Base-by-base conservation (phyloP, 768 basidiomycete genomes). In the Mycena haematopus region DNA sequence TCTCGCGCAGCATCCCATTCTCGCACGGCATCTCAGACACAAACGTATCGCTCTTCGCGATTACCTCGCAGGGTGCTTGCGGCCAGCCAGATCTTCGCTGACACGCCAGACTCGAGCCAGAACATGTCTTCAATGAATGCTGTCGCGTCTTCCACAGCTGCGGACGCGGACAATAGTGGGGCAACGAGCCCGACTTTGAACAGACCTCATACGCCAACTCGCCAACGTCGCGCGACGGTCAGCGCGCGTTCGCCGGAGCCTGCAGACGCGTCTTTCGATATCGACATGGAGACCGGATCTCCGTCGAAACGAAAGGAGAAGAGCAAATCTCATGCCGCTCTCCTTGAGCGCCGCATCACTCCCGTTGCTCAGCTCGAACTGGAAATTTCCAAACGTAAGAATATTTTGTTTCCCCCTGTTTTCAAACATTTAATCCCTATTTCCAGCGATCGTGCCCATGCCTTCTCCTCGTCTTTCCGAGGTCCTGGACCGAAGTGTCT, bases 1-100 rank as follows among this genome's bases (percentile, higher is more conserved):
- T 80, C 86, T 3, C 81, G 85, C 11, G 36, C 36, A 9, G 36
- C 8, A 15, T 36, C 36, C 13, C 36, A 36, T 14, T 36, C 36
- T 15, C 36, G 36, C 13, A 14, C 36, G 9, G 36, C 36, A 13
- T 85, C 83, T 0, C 77, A 78, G 38, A 73, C 65, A 10, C 77
- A 74, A 27, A 83, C 75, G 29, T 77, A 74, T 52, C 80, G 79
- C 15, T 78, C 83, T 27, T 79, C 83, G 22, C 85, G 87, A 22
- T 74, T 86, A n/a, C 87, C 88, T 7, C 85, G 86, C 64, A 86
- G 82, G 51, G 76, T 86, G 46, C 81, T 87, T 21, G 80, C 87
- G 29, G 90, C 88, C 1, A 89, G 83, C 68, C 83, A 92, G 72
- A 91, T 93, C 27, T 91, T 92, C 68, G 73, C 79, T 0, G 79